Evolutionary conservation across 768 basidiomycete genomes (phyloP).

Genomic region (Trametes punicea): DNA sequence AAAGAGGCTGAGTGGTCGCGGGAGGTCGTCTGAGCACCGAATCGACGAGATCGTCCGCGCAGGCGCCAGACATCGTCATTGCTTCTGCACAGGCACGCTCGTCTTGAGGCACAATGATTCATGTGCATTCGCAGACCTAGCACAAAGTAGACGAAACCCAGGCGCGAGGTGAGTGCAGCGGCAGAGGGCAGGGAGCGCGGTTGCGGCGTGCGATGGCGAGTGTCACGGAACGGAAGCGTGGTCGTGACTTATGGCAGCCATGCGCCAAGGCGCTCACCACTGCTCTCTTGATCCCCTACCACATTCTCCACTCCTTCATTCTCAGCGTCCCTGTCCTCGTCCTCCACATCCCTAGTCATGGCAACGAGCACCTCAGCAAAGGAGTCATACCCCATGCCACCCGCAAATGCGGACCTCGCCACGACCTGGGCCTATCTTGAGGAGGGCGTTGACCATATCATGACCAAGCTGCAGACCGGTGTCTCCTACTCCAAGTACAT

Average conservation of each 20-base stretch:
- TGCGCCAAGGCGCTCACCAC: slow-evolving; percentile 1
- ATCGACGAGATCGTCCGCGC: too few relatives aligned
- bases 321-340: background rate
- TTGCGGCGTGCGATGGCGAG: background rate
- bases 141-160: background rate
- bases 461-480: slow-evolving; percentile 86
- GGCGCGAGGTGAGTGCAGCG: background rate
- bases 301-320: slow-evolving; percentile 6
- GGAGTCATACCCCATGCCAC: slow-evolving; percentile 47
- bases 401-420: slow-evolving; percentile 61
- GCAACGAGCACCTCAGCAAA: slow-evolving; percentile 24
- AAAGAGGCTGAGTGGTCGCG: too few relatives aligned
- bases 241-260: slow-evolving; percentile 7
- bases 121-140: too few relatives aligned
- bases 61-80: too few relatives aligned
- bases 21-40: too few relatives aligned
- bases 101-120: too few relatives aligned
- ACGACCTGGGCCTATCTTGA: slow-evolving; percentile 90
- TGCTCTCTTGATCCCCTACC: slow-evolving; percentile 13
- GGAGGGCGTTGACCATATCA: slow-evolving; percentile 87
- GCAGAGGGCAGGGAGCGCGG: background rate
- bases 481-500: slow-evolving; percentile 89
- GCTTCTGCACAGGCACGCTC: too few relatives aligned
- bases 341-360: background rate
- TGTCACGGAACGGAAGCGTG: background rate